Evolutionary conservation across 352 stramenopile species (phyloP), one percentile per base, ranked within the genome.

Genomic region (Pythium folliculosum): DNA sequence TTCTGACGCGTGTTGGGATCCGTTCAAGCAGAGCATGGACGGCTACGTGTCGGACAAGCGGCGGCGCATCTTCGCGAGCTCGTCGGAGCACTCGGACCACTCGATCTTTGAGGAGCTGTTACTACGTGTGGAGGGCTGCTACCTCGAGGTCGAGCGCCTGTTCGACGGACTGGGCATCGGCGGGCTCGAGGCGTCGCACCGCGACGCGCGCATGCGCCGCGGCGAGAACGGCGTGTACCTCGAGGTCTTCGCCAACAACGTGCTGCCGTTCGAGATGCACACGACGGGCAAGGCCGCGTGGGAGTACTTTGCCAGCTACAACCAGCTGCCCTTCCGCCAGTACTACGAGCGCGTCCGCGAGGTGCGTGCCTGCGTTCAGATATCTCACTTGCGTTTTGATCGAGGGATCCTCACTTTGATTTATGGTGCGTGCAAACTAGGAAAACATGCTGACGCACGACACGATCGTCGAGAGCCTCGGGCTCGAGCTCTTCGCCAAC

Each of bases 401-500:
- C 37, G 4, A 13, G 37, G 27, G 27, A 32, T 32, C 27, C 27
- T 17, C 14, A 43, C 14, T 12, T 17, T 43, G 37, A 2, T 43
- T 17, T 43, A n/a, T 32, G 56, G 21, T n/a, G 1, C 43, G 12
- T 57, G 6, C 19, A 69, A 51, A 48, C 65, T 23, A 65, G 61
- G 53, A 14, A 47, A 23, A 19, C 37, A 32, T 17, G 14, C 37
- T 74, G 1, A 80, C 63, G 2, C 77, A 87, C 52, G 78, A 90
- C 45, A 87, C 77, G 10, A 81, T 91, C 13, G 51, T 79, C 10
- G 83, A 91, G 59, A 83, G 76, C 68, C 84, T 89, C 67, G 77
- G 77, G 21, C 66, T 91, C 1, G 77, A 84, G 67, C 70, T 89
- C 40, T 65, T 79, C 52, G 77, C 69, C 10, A 84, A 83, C 52